phyloP scores from a whole-genome alignment of 495 filamentous ascomycete species.

The Penicillium flavigenum region DNA sequence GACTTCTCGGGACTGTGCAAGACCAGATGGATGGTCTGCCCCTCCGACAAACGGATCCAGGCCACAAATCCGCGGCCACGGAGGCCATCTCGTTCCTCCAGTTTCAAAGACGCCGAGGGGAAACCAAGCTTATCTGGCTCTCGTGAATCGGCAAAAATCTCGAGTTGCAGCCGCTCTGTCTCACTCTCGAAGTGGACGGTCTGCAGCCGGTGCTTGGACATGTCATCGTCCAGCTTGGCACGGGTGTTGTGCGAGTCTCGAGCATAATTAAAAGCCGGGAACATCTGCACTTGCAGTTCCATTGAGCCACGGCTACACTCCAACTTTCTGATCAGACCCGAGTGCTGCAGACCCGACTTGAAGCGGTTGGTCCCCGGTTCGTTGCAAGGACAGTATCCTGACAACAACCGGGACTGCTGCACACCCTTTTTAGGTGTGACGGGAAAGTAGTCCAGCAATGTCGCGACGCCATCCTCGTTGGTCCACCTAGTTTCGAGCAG shows the following conservation, averaged over 20 bases:
- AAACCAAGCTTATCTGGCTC: constrained; percentile 48
- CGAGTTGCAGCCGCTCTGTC: constrained; percentile 58
- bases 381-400: constrained; percentile 42
- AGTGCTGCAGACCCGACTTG: constrained; percentile 44
- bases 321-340: constrained; percentile 59
- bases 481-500: constrained; percentile 71
- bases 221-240: constrained; percentile 30
- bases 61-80: constrained; percentile 61
- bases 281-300: constrained; percentile 63
- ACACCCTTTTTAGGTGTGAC: constrained; percentile 29
- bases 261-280: constrained; percentile 70
- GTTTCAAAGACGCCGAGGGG: constrained; percentile 50
- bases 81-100: constrained; percentile 50
- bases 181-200: constrained; percentile 60
- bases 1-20: constrained; percentile 50
- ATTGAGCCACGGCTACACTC: constrained; percentile 66
- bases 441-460: constrained; percentile 72
- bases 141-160: constrained; percentile 60
- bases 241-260: constrained; percentile 51
- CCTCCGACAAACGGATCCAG: constrained; percentile 55
- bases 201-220: constrained; percentile 48
- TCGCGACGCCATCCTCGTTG: constrained; percentile 66
- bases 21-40: constrained; percentile 66
- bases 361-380: constrained; percentile 34
- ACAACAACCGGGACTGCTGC: constrained; percentile 27